Conservation (phyloP, 805 yeast species). For the Clavispora vitiphila region DNA sequence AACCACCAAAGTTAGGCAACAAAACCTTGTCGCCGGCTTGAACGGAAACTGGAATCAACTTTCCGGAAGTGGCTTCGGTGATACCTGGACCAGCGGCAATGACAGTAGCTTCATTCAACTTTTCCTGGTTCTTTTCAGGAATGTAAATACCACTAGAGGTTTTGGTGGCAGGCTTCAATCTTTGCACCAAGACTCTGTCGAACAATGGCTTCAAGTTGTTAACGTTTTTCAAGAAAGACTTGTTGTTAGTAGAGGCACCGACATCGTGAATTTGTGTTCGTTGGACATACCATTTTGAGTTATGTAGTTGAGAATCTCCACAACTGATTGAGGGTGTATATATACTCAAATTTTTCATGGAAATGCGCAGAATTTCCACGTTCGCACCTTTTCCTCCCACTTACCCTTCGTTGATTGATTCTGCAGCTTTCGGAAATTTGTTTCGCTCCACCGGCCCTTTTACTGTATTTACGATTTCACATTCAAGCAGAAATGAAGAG, state of each 20-base stretch:
- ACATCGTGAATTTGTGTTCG: neutral
- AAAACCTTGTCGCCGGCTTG: slow-evolving; percentile 89
- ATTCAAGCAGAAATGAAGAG: too few species aligned
- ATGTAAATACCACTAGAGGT: slow-evolving; percentile 90
- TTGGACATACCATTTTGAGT: slow-evolving; percentile 9
- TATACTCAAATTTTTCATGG: slow-evolving; percentile 6
- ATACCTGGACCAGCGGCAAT: slow-evolving; percentile 95
- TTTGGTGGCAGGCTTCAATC: slow-evolving; percentile 84
- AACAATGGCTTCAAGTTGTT: slow-evolving; percentile 86
- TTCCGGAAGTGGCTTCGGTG: slow-evolving; percentile 65
- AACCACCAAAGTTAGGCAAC: slow-evolving; percentile 94
- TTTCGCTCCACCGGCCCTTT: too few species aligned
- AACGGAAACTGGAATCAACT: slow-evolving; percentile 67
- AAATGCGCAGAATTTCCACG: slow-evolving; percentile 6
- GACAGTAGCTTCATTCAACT: slow-evolving; percentile 87
- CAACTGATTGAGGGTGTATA: neutral
- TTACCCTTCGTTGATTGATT: neutral
- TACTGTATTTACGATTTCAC: too few species aligned
- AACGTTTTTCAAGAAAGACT: slow-evolving; percentile 70
- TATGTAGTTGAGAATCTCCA: slow-evolving; percentile 1
- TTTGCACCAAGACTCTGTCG: slow-evolving; percentile 95
- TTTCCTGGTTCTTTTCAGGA: slow-evolving; percentile 95
- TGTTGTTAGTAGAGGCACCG: slow-evolving; percentile 25
- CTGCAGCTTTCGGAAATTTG: neutral
- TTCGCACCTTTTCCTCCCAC: slow-evolving; percentile 6